A percentile compares a stretch with the other conserved stretches of the same genome.
Conservation (phyloP, 1,284 basidiomycete genomes). For the Leccinum solheimii region DNA sequence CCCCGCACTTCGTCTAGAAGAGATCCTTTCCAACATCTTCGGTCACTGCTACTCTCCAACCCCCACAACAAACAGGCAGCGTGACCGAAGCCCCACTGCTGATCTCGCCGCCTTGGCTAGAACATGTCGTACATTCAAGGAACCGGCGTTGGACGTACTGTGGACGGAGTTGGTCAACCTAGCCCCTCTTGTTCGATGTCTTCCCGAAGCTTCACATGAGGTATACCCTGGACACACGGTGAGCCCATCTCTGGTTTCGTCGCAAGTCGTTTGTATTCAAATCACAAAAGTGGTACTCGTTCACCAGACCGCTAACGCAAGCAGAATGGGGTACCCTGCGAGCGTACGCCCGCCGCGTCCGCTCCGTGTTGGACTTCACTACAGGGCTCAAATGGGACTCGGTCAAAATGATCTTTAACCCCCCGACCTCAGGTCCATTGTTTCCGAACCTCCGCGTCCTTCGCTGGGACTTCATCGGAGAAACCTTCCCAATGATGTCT, state of each 20-base stretch:
- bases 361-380: constrained; percentile 22
- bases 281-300: constrained; percentile 20
- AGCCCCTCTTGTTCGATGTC: constrained; percentile 25
- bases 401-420: constrained; percentile 18
- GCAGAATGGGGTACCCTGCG: constrained; percentile 20
- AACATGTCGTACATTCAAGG: constrained; percentile 28
- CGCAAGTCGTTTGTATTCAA: constrained; percentile 2
- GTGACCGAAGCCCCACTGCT: not conserved
- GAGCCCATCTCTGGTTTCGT: not conserved
- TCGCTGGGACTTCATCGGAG: constrained; percentile 22
- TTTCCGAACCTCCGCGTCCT: constrained; percentile 26
- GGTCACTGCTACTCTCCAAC: constrained; percentile 12
- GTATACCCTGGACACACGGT: constrained; percentile 19
- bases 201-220: constrained; percentile 21
- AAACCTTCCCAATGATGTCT: constrained; percentile 19
- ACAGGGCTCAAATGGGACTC: constrained; percentile 23
- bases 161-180: constrained; percentile 24
- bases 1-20: constrained; percentile 22
- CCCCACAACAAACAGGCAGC: not conserved
- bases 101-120: constrained; percentile 25
- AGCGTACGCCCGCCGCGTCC: constrained; percentile 18
- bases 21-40: constrained; percentile 22
- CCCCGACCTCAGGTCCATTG: constrained; percentile 19
- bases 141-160: constrained; percentile 27
- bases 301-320: constrained; percentile 19